Evolutionary conservation across 768 basidiomycete species (phyloP).

Genomic region (Gautieria morchelliformis): DNA sequence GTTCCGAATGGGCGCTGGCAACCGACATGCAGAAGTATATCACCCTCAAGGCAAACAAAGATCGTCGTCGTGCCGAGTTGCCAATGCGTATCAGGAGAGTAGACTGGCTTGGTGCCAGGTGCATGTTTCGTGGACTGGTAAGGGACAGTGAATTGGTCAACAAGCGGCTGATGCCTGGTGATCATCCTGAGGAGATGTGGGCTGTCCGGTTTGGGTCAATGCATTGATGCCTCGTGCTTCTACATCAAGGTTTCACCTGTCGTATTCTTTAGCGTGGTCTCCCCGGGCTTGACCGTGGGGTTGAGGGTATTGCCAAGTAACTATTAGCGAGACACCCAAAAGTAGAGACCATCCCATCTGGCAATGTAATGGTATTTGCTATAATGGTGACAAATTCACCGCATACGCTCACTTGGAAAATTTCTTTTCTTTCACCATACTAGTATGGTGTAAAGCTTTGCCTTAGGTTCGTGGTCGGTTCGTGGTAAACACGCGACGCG

Average conservation of each 20-base stretch:
- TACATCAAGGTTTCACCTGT: neutral
- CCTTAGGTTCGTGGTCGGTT: neutral
- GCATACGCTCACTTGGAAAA: too few relatives aligned
- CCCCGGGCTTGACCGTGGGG: neutral
- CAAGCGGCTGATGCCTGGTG: constrained; percentile 38
- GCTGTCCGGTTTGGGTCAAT: constrained; percentile 2
- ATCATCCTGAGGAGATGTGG: constrained; percentile 4
- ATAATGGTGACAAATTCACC: too few relatives aligned
- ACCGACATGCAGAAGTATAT: constrained; percentile 30
- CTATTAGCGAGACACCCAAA: neutral
- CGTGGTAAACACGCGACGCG: neutral
- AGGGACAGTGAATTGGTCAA: constrained; percentile 48
- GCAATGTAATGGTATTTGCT: neutral
- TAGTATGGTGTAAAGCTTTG: neutral
- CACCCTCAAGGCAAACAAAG: constrained; percentile 9
- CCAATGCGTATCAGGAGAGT: constrained; percentile 36
- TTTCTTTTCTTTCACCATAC: too few relatives aligned
- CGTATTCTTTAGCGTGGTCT: neutral
- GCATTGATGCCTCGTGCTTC: neutral
- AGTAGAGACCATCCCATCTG: neutral
- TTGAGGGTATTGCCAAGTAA: neutral
- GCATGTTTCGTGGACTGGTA: constrained; percentile 54
- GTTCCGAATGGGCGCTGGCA: constrained; percentile 65
- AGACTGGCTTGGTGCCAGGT: constrained; percentile 52
- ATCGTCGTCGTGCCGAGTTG: constrained; percentile 4